A percentile compares a stretch with the other conserved stretches of the same genome.
phyloP scores from a whole-genome alignment of 2,329 filamentous ascomycete genomes.

The Fusarium caatingaense region DNA sequence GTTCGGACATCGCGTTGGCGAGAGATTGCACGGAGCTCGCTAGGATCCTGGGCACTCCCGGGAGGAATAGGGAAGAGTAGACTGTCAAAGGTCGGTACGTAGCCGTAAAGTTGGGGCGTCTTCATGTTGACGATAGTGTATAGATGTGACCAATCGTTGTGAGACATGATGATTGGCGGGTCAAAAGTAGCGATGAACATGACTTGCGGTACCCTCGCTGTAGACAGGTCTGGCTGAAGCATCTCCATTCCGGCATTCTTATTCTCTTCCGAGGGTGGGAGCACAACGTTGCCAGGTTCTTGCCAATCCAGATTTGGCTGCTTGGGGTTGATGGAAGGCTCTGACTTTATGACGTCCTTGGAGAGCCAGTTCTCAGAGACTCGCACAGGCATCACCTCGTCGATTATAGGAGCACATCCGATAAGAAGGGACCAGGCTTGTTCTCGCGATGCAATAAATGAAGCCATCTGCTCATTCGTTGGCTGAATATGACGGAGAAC shows the following conservation, averaged over 20 bases:
- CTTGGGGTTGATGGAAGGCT: slow-evolving; percentile 56
- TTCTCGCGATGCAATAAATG: slow-evolving; percentile 55
- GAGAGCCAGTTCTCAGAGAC: slow-evolving; percentile 81
- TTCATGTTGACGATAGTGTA: slow-evolving; percentile 66
- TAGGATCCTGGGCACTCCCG: slow-evolving; percentile 63
- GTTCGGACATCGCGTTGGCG: slow-evolving; percentile 61
- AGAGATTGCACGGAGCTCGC: slow-evolving; percentile 67
- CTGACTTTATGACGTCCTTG: slow-evolving; percentile 69
- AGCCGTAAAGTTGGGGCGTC: slow-evolving; percentile 50
- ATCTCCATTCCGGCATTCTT: slow-evolving; percentile 65
- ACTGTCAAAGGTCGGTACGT: slow-evolving; percentile 66
- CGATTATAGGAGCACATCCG: slow-evolving; percentile 67
- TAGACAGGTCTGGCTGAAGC: slow-evolving; percentile 59
- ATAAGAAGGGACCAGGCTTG: slow-evolving; percentile 75
- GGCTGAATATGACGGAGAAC: slow-evolving; percentile 63
- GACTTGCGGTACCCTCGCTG: slow-evolving; percentile 72
- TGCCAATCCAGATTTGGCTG: slow-evolving; percentile 73
- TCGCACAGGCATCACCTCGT: slow-evolving; percentile 67
- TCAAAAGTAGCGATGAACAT: slow-evolving; percentile 80
- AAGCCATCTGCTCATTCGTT: slow-evolving; percentile 51
- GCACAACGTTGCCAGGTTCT: slow-evolving; percentile 74
- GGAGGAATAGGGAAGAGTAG: slow-evolving; percentile 66
- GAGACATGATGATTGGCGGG: slow-evolving; percentile 77
- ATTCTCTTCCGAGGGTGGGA: slow-evolving; percentile 60
- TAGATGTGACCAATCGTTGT: slow-evolving; percentile 71